These are phyloP conservation scores for Chaetomium cochliodes DNA, from an alignment of 495 filamentous ascomycete genomes.

Conservation along the genomic window DNA sequence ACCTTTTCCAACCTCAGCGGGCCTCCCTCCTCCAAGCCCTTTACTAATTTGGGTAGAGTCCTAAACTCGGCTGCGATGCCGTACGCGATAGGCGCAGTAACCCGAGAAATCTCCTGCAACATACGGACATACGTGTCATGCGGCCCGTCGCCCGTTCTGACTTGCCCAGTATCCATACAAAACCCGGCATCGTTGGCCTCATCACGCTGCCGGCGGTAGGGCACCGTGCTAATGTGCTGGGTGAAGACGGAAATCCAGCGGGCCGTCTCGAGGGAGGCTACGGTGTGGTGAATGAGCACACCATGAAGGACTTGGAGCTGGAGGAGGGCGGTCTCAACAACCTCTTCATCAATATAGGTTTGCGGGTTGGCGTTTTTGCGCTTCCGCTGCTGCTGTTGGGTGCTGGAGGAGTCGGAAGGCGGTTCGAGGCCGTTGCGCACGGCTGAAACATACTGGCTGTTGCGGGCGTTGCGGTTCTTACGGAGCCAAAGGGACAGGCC, in stretches of 20 bases:
- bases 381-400: constrained; percentile 29
- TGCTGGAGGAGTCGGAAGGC: constrained; percentile 15
- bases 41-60: constrained; percentile 55
- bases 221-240: constrained; percentile 74
- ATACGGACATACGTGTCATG: constrained; percentile 72
- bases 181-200: constrained; percentile 54
- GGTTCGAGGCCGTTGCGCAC: constrained; percentile 56
- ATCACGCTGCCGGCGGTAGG: constrained; percentile 57
- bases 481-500: constrained; percentile 65
- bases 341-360: constrained; percentile 65
- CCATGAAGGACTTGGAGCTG: constrained; percentile 66
- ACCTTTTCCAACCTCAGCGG: constrained; percentile 61
- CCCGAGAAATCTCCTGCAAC: constrained; percentile 72
- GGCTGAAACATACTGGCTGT: constrained; percentile 64
- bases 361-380: constrained; percentile 44
- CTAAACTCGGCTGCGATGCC: constrained; percentile 65
- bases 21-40: constrained; percentile 59
- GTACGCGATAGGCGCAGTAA: constrained; percentile 72
- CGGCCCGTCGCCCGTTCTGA: constrained; percentile 66
- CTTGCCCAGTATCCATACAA: constrained; percentile 82
- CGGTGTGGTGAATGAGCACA: constrained; percentile 73
- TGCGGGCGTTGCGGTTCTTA: constrained; percentile 65
- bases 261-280: constrained; percentile 60
- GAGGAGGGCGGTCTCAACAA: constrained; percentile 71
- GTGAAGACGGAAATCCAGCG: constrained; percentile 79